Base-by-base conservation (phyloP, 2,329 filamentous ascomycete species). In the Aplosporella prunicola region DNA sequence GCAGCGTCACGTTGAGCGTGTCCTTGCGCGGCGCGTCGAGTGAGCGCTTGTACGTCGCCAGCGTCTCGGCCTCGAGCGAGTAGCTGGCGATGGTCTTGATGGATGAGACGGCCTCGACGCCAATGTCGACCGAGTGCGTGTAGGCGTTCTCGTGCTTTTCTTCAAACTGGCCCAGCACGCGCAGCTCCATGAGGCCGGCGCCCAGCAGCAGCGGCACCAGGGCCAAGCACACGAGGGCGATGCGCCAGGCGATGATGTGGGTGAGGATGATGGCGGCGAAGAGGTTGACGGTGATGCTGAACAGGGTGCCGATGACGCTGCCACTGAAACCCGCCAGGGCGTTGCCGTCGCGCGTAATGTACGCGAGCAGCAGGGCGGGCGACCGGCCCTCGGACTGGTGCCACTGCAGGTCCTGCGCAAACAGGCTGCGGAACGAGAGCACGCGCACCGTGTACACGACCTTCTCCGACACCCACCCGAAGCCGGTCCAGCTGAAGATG, bases 231-330 rank as follows among this genome's bases (percentile, higher is more conserved):
- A 87, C 81, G 10, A 87, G 59, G 0, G 80, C 80, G 43, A 87
- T 83, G 50, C 76, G 80, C 82, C 82, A 87, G 3, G 78, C 78
- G 31, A 87, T 66, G 29, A 84, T 74, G 44, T 82, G 78, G 0
- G 80, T 76, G 8, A 86, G 52, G 20, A 81, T 72, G 38, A 85
- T 76, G 1, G 77, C 79, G 0, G 72, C 74, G 11, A 84, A 45
- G 18, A 85, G 74, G 53, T 82, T 84, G 44, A 85, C 69, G 3
- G 71, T 47, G 15, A 82, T 79, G 0, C 79, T 77, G 40, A 84
- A 74, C 14, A 82, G 60, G 0, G 77, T 82, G 5, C 81, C 80
- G 38, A 85, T 67, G 25, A 82, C 78, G 5, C 77, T 80, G 8
- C 81, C 81, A 38, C 75, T 81, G 44, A 87, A 69, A 1, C 76